A percentile compares a stretch with the other conserved stretches of the same genome.
These are phyloP conservation scores for Rhododendron williamsianum DNA, from an alignment of 148 eudicot species.

Conservation along the genomic window DNA sequence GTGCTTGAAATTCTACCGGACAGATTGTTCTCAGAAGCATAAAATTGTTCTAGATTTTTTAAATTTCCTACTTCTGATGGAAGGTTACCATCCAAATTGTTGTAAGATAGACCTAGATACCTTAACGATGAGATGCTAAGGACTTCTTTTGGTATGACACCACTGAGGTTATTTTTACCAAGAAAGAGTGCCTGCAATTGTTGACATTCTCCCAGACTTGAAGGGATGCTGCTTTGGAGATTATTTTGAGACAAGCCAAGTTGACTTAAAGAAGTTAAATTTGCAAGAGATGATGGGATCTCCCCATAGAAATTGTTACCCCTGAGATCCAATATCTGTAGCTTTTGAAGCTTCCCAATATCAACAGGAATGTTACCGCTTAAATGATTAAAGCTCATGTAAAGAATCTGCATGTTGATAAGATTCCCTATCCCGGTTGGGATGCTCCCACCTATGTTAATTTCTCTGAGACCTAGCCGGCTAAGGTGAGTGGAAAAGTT, in stretches of 20 bases:
- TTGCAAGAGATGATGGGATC: not conserved
- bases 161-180: not conserved
- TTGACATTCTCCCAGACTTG: not conserved
- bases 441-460: not conserved
- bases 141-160: not conserved
- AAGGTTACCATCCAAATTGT: not conserved
- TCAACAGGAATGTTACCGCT: not conserved
- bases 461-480: too few species aligned
- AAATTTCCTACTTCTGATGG: not conserved
- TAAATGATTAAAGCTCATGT: too few species aligned
- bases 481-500: not conserved
- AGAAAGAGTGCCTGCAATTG: not conserved
- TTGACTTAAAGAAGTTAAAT: not conserved
- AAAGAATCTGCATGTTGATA: not conserved
- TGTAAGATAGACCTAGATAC: not conserved
- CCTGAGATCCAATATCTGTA: fast-evolving
- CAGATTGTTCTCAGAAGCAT: not conserved
- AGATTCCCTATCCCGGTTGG: not conserved
- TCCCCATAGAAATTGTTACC: not conserved
- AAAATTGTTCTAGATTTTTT: not conserved
- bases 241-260: not conserved
- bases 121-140: not conserved
- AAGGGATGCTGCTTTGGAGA: not conserved
- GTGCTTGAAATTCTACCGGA: not conserved
- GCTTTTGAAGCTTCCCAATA: not conserved